Base-by-base conservation (phyloP, 129 eudicot species). In the Oenanthe sinensis region DNA sequence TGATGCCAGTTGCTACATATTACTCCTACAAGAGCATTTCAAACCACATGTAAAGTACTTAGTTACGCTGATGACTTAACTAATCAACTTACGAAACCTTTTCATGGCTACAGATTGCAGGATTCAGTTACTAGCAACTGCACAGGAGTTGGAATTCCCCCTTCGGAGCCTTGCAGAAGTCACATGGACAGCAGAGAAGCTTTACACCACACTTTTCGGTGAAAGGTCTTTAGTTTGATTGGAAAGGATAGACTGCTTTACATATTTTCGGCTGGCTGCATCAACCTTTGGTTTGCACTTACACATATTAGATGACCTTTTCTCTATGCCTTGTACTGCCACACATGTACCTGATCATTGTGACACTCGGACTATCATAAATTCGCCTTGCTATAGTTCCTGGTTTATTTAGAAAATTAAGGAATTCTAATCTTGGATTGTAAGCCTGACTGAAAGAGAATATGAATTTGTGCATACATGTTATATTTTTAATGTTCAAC, bases 101-200 rank as follows among this genome's bases (percentile, higher is more conserved):
- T 43, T 5, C 71, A 33, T 55, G 80, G 50, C 73, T 69, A 45
- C 85, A 92, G 97, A 88, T 79, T 92, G 93, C 78, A 85, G 85
- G 87, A 79, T 71, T 67, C 50, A 86, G 62, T 71, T 92, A 81
- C 79, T 81, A 88, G 76, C 77, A 75, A 81, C 80, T 46, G 86
- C 84, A 3, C 78, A 80, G 52, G 97, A 90, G 83, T 78, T 92
- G 6, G 84, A 82, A 7, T 24, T 11, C 60, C 84, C 87, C 58
- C 82, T 92, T 19, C 80, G 77, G 65, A 58, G 79, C 86, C 90
- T 92, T 74, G 79, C 79, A 67, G 96, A 86, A 77, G 90, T 80
- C 49, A 92, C 88, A 78, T 88, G 88, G 86, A 88, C 85, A 6
- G 97, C 96, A 1, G 87, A 77, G 82, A 86, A 90, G 77, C 81